Evolutionary conservation across 2,329 filamentous ascomycete species (phyloP).

Genomic region (Exophiala bonariae): DNA sequence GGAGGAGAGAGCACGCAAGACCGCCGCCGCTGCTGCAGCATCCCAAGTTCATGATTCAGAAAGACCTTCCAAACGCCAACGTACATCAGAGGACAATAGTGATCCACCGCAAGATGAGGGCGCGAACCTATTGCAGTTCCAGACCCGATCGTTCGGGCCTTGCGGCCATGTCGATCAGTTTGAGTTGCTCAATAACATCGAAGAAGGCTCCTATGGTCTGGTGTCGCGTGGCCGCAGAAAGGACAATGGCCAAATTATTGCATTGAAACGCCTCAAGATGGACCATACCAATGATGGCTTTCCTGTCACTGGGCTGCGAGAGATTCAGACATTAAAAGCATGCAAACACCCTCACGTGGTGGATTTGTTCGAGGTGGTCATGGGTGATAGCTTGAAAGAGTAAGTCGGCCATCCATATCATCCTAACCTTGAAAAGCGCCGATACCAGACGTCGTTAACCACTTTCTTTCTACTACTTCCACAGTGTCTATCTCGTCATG

Average conservation of each 20-base stretch:
- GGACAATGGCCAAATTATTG: conserved; percentile 76
- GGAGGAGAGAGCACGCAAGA: conserved; percentile 72
- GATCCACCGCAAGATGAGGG: conserved; percentile 31
- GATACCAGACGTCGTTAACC: conserved; percentile 38
- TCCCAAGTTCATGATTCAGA: conserved; percentile 32
- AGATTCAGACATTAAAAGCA: conserved; percentile 87
- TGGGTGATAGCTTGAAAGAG: conserved; percentile 65
- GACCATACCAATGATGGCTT: conserved; percentile 74
- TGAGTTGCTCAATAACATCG: conserved; percentile 92
- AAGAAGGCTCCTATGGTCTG: conserved; percentile 95
- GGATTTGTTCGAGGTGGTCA: conserved; percentile 76
- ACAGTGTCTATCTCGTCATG: conserved; percentile 87
- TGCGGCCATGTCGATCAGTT: conserved; percentile 83
- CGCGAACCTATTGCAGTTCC: conserved; percentile 69
- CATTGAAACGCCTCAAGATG: conserved; percentile 91
- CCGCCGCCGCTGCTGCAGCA: conserved; percentile 72
- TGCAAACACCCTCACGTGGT: conserved; percentile 83
- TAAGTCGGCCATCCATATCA: conserved; percentile 36
- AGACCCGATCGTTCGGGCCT: conserved; percentile 65
- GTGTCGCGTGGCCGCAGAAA: conserved; percentile 81
- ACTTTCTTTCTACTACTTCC: conserved; percentile 30
- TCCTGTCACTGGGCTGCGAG: conserved; percentile 86
- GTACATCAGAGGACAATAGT: conserved; percentile 54
- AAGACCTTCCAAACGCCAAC: conserved; percentile 58
- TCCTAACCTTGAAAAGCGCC: conserved; percentile 37